Evolutionary conservation across 345 rosid genomes (phyloP).

Genomic region (Corchorus capsularis): DNA sequence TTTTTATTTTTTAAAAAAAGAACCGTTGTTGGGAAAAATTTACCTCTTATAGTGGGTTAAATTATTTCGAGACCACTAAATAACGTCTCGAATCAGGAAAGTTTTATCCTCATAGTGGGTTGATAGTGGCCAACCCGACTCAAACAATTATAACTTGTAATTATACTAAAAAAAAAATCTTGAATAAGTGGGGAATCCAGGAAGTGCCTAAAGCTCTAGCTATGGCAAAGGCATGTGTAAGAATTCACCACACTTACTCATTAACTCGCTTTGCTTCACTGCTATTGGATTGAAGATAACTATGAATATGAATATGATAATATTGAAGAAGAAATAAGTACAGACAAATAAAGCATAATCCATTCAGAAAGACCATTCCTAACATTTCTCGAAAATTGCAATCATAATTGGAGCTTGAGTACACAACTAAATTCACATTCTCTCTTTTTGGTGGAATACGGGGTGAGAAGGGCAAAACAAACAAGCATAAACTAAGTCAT

Average conservation of each 20-base stretch:
- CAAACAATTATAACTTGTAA: too few species aligned
- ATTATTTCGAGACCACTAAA: too few species aligned
- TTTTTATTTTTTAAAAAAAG: too few species aligned
- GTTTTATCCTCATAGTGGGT: too few species aligned
- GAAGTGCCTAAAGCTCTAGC: neutral
- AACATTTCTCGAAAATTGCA: neutral
- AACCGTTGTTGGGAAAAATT: too few species aligned
- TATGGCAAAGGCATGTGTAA: neutral
- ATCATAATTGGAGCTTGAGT: neutral
- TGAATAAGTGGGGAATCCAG: too few species aligned
- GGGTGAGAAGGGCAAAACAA: neutral
- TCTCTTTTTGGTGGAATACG: neutral
- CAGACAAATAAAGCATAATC: neutral
- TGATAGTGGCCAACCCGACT: too few species aligned
- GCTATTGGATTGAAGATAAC: neutral
- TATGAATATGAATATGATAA: neutral
- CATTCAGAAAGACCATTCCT: neutral
- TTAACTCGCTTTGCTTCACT: neutral
- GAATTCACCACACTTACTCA: neutral
- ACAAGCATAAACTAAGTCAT: slow-evolving; percentile 7
- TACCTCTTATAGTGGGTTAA: too few species aligned
- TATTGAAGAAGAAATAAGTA: neutral
- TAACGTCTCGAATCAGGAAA: too few species aligned
- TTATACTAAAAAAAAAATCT: too few species aligned
- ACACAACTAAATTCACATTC: neutral